phyloP scores from a whole-genome alignment of 2,329 filamentous ascomycete species.

The Elsinoe necatrix region DNA sequence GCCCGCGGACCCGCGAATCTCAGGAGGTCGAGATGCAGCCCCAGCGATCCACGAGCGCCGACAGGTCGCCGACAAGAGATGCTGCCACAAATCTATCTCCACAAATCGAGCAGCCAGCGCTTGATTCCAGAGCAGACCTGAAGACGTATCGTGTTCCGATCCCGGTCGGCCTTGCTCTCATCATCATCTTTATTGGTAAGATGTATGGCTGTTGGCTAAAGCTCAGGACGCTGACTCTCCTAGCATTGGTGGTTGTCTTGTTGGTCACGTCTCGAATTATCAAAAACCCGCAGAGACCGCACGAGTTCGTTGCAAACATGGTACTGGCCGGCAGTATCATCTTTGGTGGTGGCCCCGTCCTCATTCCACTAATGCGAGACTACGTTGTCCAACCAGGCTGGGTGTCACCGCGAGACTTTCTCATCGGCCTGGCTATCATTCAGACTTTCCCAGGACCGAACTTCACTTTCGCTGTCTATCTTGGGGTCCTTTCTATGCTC shows the following conservation, averaged over 20 bases:
- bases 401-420: conserved; percentile 62
- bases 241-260: conserved; percentile 38
- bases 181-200: not conserved
- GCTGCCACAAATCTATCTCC: not conserved
- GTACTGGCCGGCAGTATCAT: conserved; percentile 61
- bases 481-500: conserved; percentile 34
- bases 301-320: conserved; percentile 61
- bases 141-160: conserved; percentile 1
- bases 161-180: not conserved
- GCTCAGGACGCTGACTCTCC: not conserved
- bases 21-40: not conserved
- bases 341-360: conserved; percentile 40
- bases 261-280: conserved; percentile 43
- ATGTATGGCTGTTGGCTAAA: not conserved
- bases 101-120: not conserved
- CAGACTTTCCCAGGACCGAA: conserved; percentile 61
- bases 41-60: not conserved
- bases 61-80: not conserved
- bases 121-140: not conserved
- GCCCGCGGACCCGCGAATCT: not conserved
- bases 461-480: conserved; percentile 45
- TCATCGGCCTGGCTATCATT: conserved; percentile 63
- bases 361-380: conserved; percentile 36
- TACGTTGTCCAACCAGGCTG: conserved; percentile 58
- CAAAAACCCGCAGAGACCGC: conserved; percentile 38